These are phyloP conservation scores for Lantana camara DNA, from an alignment of 257 asterid species.

Conservation along the genomic window DNA sequence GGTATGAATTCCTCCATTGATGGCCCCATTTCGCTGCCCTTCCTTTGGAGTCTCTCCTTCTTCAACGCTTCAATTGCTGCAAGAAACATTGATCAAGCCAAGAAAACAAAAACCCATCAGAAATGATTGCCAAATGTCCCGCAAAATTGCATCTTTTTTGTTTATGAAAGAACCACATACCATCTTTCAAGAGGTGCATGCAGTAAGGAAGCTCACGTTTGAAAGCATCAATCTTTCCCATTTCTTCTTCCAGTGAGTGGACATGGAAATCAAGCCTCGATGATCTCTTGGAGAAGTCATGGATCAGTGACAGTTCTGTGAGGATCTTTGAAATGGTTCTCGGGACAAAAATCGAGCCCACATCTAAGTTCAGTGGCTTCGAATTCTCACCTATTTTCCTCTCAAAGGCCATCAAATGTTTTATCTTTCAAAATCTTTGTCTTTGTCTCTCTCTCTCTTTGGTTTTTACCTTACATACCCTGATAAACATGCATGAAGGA, in stretches of 20 bases:
- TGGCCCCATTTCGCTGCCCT: constrained; percentile 24
- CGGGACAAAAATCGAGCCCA: constrained; percentile 26
- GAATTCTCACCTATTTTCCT: constrained; percentile 37
- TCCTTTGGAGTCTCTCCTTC: constrained; percentile 37
- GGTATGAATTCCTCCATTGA: constrained; percentile 38
- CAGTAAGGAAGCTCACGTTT: constrained; percentile 44
- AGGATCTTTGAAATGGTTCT: constrained; percentile 46
- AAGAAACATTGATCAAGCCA: background rate
- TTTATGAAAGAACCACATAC: constrained; percentile 1
- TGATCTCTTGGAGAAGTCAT: constrained; percentile 28
- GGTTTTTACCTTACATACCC: constrained; percentile 2
- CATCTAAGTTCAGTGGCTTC: constrained; percentile 34
- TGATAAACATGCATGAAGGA: constrained; percentile 30
- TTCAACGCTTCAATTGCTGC: constrained; percentile 56
- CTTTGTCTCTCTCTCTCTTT: background rate
- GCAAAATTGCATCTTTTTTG: background rate
- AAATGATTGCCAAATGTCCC: background rate
- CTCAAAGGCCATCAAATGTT: background rate
- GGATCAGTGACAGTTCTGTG: constrained; percentile 24
- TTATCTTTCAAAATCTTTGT: background rate
- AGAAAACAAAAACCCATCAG: background rate
- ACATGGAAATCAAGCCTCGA: constrained; percentile 26
- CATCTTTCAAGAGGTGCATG: constrained; percentile 44
- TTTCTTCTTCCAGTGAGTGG: constrained; percentile 32
- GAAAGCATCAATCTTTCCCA: constrained; percentile 38